Conservation (phyloP, 768 basidiomycete species). For the Amanita subjunquillea region DNA sequence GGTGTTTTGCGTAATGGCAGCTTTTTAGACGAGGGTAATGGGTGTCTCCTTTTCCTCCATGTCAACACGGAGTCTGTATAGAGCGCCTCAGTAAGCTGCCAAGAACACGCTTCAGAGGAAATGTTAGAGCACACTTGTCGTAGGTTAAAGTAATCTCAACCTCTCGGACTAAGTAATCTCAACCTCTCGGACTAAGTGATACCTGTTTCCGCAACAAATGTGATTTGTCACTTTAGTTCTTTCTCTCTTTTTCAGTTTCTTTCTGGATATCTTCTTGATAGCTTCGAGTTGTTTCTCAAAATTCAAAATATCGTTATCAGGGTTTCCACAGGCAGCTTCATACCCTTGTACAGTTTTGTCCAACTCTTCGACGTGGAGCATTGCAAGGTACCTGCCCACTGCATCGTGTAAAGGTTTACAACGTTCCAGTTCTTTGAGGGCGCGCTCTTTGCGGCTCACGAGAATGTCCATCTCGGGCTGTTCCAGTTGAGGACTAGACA, state of each 20-base stretch:
- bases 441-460: background rate
- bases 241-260: slow-evolving; percentile 14
- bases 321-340: no score
- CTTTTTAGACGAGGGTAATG: slow-evolving; percentile 27
- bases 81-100: no score
- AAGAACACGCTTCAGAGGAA: no score
- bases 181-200: slow-evolving; percentile 15
- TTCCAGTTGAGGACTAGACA: slow-evolving; percentile 6
- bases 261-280: no score
- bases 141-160: slow-evolving; percentile 28
- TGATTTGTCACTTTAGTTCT: slow-evolving; percentile 3
- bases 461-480: slow-evolving; percentile 15
- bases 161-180: slow-evolving; percentile 26
- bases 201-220: slow-evolving; percentile 19
- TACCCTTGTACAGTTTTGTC: no score
- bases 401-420: no score
- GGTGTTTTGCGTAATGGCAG: slow-evolving; percentile 25
- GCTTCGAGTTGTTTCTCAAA: no score
- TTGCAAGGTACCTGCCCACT: no score
- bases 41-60: slow-evolving; percentile 13
- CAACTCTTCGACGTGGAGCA: no score
- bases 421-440: no score
- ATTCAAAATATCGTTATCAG: no score
- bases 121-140: slow-evolving; percentile 14
- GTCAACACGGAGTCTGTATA: no score